Evolutionary conservation across 2,329 filamentous ascomycete species (phyloP).

Genomic region (Claviceps africana): DNA sequence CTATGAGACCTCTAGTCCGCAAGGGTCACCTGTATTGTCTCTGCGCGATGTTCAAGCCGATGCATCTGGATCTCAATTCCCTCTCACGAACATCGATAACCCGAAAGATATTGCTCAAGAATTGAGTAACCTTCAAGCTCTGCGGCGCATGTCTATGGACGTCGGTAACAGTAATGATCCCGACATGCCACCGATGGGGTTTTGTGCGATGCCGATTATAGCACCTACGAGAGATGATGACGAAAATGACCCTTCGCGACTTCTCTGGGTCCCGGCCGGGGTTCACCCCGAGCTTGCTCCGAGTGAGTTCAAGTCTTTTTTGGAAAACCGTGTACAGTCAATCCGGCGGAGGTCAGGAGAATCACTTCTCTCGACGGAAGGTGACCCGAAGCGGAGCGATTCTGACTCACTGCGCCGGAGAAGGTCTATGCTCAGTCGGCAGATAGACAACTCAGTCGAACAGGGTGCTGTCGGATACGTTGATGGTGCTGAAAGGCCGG

Average conservation of each 20-base stretch:
- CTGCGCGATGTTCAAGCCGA: slow-evolving; percentile 43
- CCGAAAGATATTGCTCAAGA: slow-evolving; percentile 84
- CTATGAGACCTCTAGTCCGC: slow-evolving; percentile 28
- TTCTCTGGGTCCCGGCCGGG: slow-evolving; percentile 92
- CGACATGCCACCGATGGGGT: slow-evolving; percentile 56
- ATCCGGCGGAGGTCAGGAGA: slow-evolving; percentile 75
- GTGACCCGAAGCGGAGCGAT: slow-evolving; percentile 34
- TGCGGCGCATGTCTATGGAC: slow-evolving; percentile 90
- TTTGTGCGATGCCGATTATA: slow-evolving; percentile 57
- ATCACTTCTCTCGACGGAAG: slow-evolving; percentile 45
- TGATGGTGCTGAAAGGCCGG: slow-evolving; percentile 70
- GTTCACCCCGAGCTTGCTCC: slow-evolving; percentile 91
- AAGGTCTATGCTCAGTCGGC: slow-evolving; percentile 88
- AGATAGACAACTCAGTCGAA: slow-evolving; percentile 62
- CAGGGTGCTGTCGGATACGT: slow-evolving; percentile 50
- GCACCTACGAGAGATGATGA: slow-evolving; percentile 62
- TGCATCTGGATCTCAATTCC: slow-evolving; percentile 53
- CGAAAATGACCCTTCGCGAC: slow-evolving; percentile 72
- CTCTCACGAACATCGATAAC: slow-evolving; percentile 80
- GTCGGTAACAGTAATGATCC: slow-evolving; percentile 60
- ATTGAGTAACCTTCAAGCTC: slow-evolving; percentile 78
- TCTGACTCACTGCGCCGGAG: slow-evolving; percentile 59
- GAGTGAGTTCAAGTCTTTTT: slow-evolving; percentile 90
- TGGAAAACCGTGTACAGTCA: slow-evolving; percentile 83
- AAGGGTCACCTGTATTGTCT: slow-evolving; percentile 38